Base-by-base conservation (phyloP, 2,329 filamentous ascomycete species). In the Talaromyces islandicus region DNA sequence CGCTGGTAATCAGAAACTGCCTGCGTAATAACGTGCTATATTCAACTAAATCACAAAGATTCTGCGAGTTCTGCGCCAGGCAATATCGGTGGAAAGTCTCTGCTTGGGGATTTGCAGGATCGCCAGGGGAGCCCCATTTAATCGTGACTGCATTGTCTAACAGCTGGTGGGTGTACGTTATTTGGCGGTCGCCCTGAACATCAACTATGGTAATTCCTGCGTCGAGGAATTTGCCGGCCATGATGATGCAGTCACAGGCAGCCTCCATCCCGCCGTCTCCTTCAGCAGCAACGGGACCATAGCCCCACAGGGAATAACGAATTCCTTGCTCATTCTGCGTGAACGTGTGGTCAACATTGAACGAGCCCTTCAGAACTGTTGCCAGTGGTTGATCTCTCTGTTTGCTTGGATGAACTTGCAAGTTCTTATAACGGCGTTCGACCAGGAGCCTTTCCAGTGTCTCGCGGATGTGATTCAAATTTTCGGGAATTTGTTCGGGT, bases 181-280 rank as follows among this genome's bases (percentile, higher is more conserved):
- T 56, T 71, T 66, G 10, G 64, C 29, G 1, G 58, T 32, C 12
- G 56, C 65, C 38, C 14, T 32, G 54, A 25, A 59, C 67, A 54
- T 77, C 75, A 6, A 68, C 62, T 7, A 64, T 64, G 1, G 74
- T 75, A 11, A 69, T 72, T 11, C 75, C 74, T 5, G 68, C 71
- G 48, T 75, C 68, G 7, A 73, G 66, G n/a, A 77, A 60, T 56
- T 64, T 72, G 1, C 71, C 74, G 2, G 68, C 64, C n/a, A 75
- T 69, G 52, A 76, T 72, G 6, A 67, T 61, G 52, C 67, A 69
- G 54, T 76, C 73, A 14, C 74, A 61, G 10, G 64, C 61, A 57
- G 43, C 24, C 7, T 51, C 6, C 7, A 17, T 25, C 12, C 19
- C 9, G 21, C 17, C 7, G 12, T 54, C 52, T 48, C 14, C 12